A percentile compares a stretch with the other conserved stretches of the same genome.
phyloP scores from a whole-genome alignment of 2,329 filamentous ascomycete species.

The Rhinocladiella similis region DNA sequence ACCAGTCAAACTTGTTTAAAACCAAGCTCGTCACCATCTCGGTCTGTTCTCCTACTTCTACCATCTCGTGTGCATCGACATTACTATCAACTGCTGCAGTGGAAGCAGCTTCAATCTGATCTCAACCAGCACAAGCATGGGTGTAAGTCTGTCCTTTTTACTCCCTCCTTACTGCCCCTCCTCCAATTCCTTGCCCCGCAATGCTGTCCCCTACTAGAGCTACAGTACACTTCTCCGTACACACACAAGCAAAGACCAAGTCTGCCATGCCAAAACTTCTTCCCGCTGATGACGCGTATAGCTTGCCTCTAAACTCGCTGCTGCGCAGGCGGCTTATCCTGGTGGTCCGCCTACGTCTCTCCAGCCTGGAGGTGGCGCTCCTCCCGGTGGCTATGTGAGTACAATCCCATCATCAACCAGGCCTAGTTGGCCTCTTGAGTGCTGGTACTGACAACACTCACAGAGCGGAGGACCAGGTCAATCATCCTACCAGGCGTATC shows the following conservation, averaged over 20 bases:
- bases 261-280: slow-evolving; percentile 9
- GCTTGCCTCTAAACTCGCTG: slow-evolving; percentile 39
- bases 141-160: slow-evolving; percentile 30
- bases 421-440: background rate
- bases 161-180: background rate
- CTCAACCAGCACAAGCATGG: slow-evolving; percentile 22
- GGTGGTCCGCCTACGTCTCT: slow-evolving; percentile 34
- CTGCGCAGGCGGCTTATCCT: slow-evolving; percentile 38
- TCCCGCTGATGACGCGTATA: slow-evolving; percentile 29
- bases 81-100: too few species aligned
- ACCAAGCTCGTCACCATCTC: background rate
- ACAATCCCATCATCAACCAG: slow-evolving; percentile 11
- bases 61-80: background rate
- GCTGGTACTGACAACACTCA: background rate
- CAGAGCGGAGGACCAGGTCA: slow-evolving; percentile 33
- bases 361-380: slow-evolving; percentile 32
- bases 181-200: slow-evolving; percentile 7
- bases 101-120: background rate
- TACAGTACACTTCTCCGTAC: too few species aligned
- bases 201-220: background rate
- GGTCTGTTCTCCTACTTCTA: background rate
- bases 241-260: background rate
- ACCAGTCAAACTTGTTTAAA: background rate
- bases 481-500: slow-evolving; percentile 58
- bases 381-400: slow-evolving; percentile 56